Evolutionary conservation across 345 rosid species (phyloP).

Genomic region (Salix exigua): DNA sequence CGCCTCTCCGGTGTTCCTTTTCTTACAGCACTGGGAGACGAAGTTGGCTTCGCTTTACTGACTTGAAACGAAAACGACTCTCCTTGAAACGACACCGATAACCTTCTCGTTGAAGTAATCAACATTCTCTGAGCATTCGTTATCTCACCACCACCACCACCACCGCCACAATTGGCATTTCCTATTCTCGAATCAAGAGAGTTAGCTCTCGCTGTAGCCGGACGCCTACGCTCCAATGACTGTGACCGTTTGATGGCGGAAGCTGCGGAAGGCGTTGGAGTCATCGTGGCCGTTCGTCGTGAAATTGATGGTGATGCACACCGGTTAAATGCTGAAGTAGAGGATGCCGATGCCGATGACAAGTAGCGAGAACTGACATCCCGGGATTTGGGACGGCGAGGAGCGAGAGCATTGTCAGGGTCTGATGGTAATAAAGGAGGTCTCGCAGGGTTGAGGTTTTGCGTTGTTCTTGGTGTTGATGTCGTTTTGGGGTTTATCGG

Average conservation of each 20-base stretch:
- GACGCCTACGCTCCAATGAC: conserved; percentile 68
- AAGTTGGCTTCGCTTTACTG: conserved; percentile 60
- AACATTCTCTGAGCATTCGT: conserved; percentile 62
- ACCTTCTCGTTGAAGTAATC: conserved; percentile 65
- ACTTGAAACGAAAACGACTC: conserved; percentile 69
- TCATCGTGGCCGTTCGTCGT: conserved; percentile 28
- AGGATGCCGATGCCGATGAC: conserved; percentile 34
- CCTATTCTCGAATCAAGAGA: conserved; percentile 36
- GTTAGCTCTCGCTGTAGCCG: conserved; percentile 46
- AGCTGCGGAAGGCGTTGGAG: conserved; percentile 30
- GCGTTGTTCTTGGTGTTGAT: conserved; percentile 21
- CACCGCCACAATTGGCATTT: conserved; percentile 7
- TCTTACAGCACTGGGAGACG: conserved; percentile 43
- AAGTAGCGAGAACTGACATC: conserved; percentile 81
- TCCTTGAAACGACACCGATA: conserved; percentile 78
- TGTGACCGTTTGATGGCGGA: conserved; percentile 51
- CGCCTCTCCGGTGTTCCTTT: conserved; percentile 80
- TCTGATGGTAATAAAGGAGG: conserved; percentile 68
- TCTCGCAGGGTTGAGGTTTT: conserved; percentile 31
- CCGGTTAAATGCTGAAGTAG: conserved; percentile 43
- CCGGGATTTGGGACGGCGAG: conserved; percentile 61
- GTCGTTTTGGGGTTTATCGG: conserved; percentile 38
- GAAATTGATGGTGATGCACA: conserved; percentile 61
- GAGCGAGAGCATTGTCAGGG: conserved; percentile 53
- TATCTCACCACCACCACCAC: conserved; percentile 25